Evolutionary conservation across 1,139 yeast species (phyloP).

Genomic region (Blastobotrys malaysiensis): DNA sequence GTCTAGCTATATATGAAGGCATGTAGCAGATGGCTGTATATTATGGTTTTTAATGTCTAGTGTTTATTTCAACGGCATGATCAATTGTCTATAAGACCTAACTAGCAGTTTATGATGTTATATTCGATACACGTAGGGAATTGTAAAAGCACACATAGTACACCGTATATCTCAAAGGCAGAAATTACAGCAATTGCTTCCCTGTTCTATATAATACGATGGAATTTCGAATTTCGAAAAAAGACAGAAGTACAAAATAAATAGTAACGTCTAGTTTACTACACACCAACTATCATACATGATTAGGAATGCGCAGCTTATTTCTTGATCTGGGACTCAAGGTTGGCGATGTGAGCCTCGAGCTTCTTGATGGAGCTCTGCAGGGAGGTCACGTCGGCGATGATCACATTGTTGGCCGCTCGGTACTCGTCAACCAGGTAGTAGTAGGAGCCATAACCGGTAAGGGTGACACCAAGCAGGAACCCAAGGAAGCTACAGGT

Average conservation of each 20-base stretch:
- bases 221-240: too few relatives aligned
- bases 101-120: too few relatives aligned
- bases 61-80: too few relatives aligned
- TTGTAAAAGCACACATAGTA: too few relatives aligned
- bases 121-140: too few relatives aligned
- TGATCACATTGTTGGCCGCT: slow-evolving; percentile 62
- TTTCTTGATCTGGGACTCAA: slow-evolving; percentile 27
- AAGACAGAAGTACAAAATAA: not conserved
- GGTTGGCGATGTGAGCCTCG: slow-evolving; percentile 43
- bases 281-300: not conserved
- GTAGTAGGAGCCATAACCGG: slow-evolving; percentile 73
- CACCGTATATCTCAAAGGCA: too few relatives aligned
- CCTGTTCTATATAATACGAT: too few relatives aligned
- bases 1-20: not conserved
- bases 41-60: not conserved
- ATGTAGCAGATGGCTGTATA: not conserved
- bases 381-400: slow-evolving; percentile 68
- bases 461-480: slow-evolving; percentile 64
- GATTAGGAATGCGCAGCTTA: slow-evolving; percentile 1
- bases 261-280: slow-evolving; percentile 1
- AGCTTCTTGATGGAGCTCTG: slow-evolving; percentile 62
- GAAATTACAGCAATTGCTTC: too few relatives aligned
- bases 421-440: slow-evolving; percentile 76
- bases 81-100: too few relatives aligned
- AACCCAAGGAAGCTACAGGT: slow-evolving; percentile 48